Base-by-base conservation (phyloP, 139 green algal genomes). In the Chlorella sp. region DNA sequence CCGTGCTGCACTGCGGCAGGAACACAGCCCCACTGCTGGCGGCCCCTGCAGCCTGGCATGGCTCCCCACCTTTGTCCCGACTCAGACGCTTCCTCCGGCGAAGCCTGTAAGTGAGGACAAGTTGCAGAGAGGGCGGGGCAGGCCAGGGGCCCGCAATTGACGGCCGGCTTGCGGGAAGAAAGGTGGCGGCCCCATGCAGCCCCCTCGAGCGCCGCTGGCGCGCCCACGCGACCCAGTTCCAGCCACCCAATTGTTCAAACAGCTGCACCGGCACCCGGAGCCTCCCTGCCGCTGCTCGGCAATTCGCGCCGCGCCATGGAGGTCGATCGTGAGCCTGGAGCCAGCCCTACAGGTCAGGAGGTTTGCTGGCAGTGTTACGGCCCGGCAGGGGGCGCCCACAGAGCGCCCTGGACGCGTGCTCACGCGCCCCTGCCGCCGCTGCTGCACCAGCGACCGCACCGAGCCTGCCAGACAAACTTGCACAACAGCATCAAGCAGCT, bases 91-190 rank as follows among this genome's bases (percentile, higher is more conserved):
- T 62, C 40, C 28, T 48, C 14, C 51, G 70, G 60, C 24, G 24
- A 80, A 81, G 81, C 72, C 86, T 90, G 86, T 90, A 75, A 90
- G 82, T 90, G 86, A 90, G 86, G 82, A 67, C 51, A 89, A 36
- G 48, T 43, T 58, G 44, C 34, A 51, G 41, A 81, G 70, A 77
- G 51, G 78, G 78, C 28, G n/a, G 38, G 22, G 80, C 65, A 51
- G 46, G 46, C n/a, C 20, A 62, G 46, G 51, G 1, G 24, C 34
- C n/a, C 20, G n/a, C 24, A 48, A 44, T 54, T 30, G 74, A 0
- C 19, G 16, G 34, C 40, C 1, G 14, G 64, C 32, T 6, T 16
- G 70, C 70, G 41, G 67, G 70, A 77, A 77, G 70, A 77, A 77
- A n/a, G 40, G 1, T 8, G 70, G 38, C 26, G 70, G n/a, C 40